Conservation (phyloP, 2,329 filamentous ascomycete genomes). For the Claviceps purpurea region DNA sequence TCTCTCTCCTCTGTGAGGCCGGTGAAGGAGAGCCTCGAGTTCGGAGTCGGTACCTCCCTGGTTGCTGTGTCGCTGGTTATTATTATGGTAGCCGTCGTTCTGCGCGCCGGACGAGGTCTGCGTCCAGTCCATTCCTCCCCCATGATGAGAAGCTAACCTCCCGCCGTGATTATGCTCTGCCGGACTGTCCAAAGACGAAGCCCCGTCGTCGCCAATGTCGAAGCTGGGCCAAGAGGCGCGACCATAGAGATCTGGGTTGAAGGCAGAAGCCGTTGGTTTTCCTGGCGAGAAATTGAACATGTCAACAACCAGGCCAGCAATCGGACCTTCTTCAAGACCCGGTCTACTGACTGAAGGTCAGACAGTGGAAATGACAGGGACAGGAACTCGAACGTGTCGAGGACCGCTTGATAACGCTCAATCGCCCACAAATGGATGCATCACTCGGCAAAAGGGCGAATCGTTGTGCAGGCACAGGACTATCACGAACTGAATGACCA, state of each 20-base stretch:
- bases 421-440: slow-evolving; percentile 22
- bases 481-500: slow-evolving; percentile 18
- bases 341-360: slow-evolving; percentile 20
- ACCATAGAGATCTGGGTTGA: slow-evolving; percentile 16
- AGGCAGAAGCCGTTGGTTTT: slow-evolving; percentile 18
- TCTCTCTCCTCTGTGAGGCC: slow-evolving; percentile 11
- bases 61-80: slow-evolving; percentile 6
- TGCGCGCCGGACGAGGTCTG: slow-evolving; percentile 18
- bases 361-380: slow-evolving; percentile 24
- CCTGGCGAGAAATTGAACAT: slow-evolving; percentile 24
- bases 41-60: slow-evolving; percentile 13
- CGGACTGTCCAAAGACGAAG: slow-evolving; percentile 11
- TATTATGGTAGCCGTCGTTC: slow-evolving; percentile 14
- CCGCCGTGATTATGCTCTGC: slow-evolving; percentile 14
- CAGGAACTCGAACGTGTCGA: slow-evolving; percentile 25
- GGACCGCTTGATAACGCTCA: slow-evolving; percentile 23
- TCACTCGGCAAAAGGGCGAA: slow-evolving; percentile 23
- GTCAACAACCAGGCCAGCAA: slow-evolving; percentile 20
- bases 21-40: slow-evolving; percentile 14
- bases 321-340: slow-evolving; percentile 16
- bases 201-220: slow-evolving; percentile 14
- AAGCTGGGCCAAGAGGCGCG: slow-evolving; percentile 20
- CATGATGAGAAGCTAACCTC: slow-evolving; percentile 14
- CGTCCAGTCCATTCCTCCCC: slow-evolving; percentile 26
- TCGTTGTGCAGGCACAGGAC: slow-evolving; percentile 17